Evolutionary conservation across 805 yeast genomes (phyloP).

Genomic region (Saccharomyces kudriavzevii): DNA sequence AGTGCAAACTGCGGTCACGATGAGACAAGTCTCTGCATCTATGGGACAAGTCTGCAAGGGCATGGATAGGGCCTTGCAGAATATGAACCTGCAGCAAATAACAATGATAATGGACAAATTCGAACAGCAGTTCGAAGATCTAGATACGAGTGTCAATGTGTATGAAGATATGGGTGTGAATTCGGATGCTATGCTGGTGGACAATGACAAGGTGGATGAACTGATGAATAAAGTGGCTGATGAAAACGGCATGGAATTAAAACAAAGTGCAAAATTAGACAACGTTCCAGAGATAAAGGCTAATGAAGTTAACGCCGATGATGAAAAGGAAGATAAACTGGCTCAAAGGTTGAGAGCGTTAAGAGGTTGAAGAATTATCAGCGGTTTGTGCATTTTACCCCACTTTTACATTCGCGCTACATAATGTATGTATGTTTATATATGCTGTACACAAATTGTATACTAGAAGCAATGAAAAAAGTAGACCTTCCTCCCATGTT

Average conservation of each 20-base stretch:
- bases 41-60: slow-evolving; percentile 91
- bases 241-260: slow-evolving; percentile 91
- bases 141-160: slow-evolving; percentile 88
- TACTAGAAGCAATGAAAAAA: not conserved
- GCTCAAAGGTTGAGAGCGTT: slow-evolving; percentile 86
- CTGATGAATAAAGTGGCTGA: slow-evolving; percentile 90
- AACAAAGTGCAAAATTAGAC: slow-evolving; percentile 59
- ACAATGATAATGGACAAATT: slow-evolving; percentile 95
- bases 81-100: slow-evolving; percentile 90
- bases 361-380: slow-evolving; percentile 35
- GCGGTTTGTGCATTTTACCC: not conserved
- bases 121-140: slow-evolving; percentile 90
- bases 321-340: slow-evolving; percentile 76
- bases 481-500: too few relatives aligned
- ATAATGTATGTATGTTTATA: not conserved
- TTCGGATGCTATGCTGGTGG: slow-evolving; percentile 82
- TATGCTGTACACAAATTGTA: slow-evolving; percentile 4
- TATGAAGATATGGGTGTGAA: slow-evolving; percentile 85
- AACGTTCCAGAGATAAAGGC: slow-evolving; percentile 49
- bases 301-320: slow-evolving; percentile 39
- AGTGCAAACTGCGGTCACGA: slow-evolving; percentile 95
- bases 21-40: slow-evolving; percentile 89
- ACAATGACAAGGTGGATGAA: slow-evolving; percentile 90
- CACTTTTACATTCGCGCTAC: not conserved
- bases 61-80: slow-evolving; percentile 92